phyloP scores from a whole-genome alignment of 164 flowering plant species.

The Cinnamomum micranthum region DNA sequence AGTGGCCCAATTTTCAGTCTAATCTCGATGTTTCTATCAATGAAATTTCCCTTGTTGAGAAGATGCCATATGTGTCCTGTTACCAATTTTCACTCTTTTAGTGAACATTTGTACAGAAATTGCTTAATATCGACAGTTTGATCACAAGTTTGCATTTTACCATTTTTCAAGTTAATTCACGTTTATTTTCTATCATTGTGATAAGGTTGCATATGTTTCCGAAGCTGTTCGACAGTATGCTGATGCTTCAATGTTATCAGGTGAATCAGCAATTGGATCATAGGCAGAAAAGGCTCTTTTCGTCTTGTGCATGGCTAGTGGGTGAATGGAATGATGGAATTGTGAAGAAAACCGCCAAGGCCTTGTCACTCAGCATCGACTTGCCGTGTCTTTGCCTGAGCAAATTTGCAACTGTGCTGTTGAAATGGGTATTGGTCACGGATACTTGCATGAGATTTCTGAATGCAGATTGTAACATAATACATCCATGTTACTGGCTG shows the following conservation, averaged over 20 bases:
- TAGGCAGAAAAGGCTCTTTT: constrained; percentile 69
- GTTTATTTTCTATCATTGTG: constrained; percentile 8
- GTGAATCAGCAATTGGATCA: constrained; percentile 85
- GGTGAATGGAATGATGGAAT: constrained; percentile 62
- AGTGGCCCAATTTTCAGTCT: background rate
- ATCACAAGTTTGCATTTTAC: background rate
- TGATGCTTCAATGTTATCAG: constrained; percentile 91
- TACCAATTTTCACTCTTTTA: too few relatives aligned
- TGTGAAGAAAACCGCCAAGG: constrained; percentile 56
- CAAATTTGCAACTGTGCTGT: constrained; percentile 73
- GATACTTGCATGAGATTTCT: too few relatives aligned
- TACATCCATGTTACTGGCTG: too few relatives aligned
- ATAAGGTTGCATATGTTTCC: constrained; percentile 85
- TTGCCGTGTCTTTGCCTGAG: constrained; percentile 63
- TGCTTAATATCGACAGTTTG: too few relatives aligned
- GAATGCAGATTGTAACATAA: too few relatives aligned
- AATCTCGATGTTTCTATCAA: background rate
- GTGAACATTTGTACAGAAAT: too few relatives aligned
- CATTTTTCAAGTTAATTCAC: background rate
- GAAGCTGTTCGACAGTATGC: constrained; percentile 54
- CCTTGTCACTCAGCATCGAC: constrained; percentile 29
- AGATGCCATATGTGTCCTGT: too few relatives aligned
- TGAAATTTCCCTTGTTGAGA: too few relatives aligned
- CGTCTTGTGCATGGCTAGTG: constrained; percentile 57
- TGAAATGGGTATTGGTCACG: constrained; percentile 57